phyloP scores from a whole-genome alignment of 306 rosid species.

The Malus asiatica region DNA sequence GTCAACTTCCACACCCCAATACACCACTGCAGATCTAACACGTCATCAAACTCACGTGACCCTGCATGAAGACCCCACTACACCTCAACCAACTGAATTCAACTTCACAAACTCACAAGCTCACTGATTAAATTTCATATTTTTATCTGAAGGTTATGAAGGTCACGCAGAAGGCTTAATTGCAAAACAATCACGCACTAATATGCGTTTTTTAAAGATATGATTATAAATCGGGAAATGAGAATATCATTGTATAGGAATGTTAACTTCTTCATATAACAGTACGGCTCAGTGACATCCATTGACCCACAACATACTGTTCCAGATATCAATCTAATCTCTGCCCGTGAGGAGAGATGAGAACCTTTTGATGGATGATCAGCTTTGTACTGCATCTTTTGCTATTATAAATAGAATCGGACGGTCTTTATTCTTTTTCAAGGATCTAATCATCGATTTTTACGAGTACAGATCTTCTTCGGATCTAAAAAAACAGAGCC shows the following conservation, averaged over 20 bases:
- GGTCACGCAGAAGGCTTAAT: neutral
- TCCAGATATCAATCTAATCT: neutral
- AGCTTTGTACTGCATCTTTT: slow-evolving; percentile 1
- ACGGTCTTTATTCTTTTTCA: neutral
- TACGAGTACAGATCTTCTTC: neutral
- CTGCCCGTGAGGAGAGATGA: neutral
- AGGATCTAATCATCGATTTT: neutral
- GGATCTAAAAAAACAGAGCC: no score
- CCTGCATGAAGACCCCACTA: neutral
- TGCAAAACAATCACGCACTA: no score
- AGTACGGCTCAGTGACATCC: neutral
- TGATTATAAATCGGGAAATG: no score
- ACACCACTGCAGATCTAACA: slow-evolving; percentile 22
- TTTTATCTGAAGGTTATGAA: neutral
- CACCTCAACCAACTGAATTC: neutral
- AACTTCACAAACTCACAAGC: neutral
- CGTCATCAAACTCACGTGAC: slow-evolving; percentile 21
- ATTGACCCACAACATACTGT: neutral
- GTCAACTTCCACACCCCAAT: slow-evolving; percentile 21
- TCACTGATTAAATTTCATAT: neutral
- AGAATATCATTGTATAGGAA: no score
- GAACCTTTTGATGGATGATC: neutral
- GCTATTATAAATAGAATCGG: neutral
- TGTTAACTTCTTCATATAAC: fast-evolving
- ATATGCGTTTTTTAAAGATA: no score